Percentiles rank a stretch among this genome's conserved stretches.
Evolutionary conservation across 352 stramenopile genomes (phyloP).

Genomic region (Phytophthora palmivora): DNA sequence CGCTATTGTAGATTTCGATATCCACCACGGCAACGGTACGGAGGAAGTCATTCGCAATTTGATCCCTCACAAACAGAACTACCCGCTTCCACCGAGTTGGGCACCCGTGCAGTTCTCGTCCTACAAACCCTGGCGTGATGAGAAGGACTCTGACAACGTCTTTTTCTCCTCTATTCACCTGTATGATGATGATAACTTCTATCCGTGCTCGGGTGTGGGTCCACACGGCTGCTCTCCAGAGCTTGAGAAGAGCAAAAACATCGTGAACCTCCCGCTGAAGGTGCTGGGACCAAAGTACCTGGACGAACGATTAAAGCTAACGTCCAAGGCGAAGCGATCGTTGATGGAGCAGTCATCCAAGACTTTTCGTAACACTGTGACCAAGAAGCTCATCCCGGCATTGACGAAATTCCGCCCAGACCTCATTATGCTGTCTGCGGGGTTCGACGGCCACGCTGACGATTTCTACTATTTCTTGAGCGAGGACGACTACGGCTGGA

Average conservation of each 20-base stretch:
- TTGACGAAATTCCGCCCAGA: conserved; percentile 60
- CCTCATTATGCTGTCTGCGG: conserved; percentile 73
- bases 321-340: conserved; percentile 54
- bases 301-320: conserved; percentile 65
- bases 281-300: conserved; percentile 60
- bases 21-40: no score
- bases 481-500: conserved; percentile 88
- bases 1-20: no score
- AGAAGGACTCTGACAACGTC: conserved; percentile 71
- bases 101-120: no score
- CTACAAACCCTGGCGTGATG: no score
- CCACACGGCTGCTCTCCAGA: conserved; percentile 59
- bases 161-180: conserved; percentile 74
- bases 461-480: conserved; percentile 82
- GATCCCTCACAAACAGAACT: no score
- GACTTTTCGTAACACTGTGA: conserved; percentile 46
- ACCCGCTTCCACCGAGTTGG: no score
- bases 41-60: no score
- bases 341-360: conserved; percentile 61
- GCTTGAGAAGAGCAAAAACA: conserved; percentile 51
- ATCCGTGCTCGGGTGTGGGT: conserved; percentile 59
- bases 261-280: conserved; percentile 64
- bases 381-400: conserved; percentile 51
- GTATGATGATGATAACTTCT: conserved; percentile 72
- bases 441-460: conserved; percentile 71